A percentile compares a stretch with the other conserved stretches of the same genome.
Conservation (phyloP, 1,284 basidiomycete genomes). For the Ceratobasidium sp. region DNA sequence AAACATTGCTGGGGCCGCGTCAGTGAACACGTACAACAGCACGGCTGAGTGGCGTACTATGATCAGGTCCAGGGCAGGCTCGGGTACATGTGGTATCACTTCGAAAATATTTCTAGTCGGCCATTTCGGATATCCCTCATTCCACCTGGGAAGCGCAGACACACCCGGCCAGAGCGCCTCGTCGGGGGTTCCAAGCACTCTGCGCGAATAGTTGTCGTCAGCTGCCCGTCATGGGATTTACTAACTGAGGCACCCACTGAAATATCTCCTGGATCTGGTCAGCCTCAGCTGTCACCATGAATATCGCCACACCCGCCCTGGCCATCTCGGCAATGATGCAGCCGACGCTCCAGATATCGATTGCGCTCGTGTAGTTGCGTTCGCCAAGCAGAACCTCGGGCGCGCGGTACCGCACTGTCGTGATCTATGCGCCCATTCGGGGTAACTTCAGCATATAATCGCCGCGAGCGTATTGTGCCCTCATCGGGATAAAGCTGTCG, state of each 20-base stretch:
- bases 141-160: neutral
- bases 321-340: conserved; percentile 95
- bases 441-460: conserved; percentile 3
- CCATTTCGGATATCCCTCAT: neutral
- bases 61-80: neutral
- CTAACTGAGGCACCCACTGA: neutral
- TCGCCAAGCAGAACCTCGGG: conserved; percentile 95
- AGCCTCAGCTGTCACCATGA: neutral
- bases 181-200: conserved; percentile 9
- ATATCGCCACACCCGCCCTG: conserved; percentile 11
- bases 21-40: neutral
- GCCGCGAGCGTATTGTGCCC: neutral
- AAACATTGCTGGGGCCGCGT: conserved; percentile 11
- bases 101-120: neutral
- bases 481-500: neutral
- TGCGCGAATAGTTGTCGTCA: neutral
- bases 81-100: neutral
- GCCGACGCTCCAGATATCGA: conserved; percentile 99
- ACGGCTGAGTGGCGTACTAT: neutral
- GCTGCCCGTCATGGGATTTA: too few relatives aligned
- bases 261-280: conserved; percentile 8
- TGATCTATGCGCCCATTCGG: conserved; percentile 80
- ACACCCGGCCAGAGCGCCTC: conserved; percentile 15
- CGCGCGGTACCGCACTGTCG: conserved; percentile 98
- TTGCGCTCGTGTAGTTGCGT: conserved; percentile 92